Percentiles rank a stretch among this genome's conserved stretches.
phyloP scores from a whole-genome alignment of 371 early-diverging fungal species.

The Fennellomyces sp. region DNA sequence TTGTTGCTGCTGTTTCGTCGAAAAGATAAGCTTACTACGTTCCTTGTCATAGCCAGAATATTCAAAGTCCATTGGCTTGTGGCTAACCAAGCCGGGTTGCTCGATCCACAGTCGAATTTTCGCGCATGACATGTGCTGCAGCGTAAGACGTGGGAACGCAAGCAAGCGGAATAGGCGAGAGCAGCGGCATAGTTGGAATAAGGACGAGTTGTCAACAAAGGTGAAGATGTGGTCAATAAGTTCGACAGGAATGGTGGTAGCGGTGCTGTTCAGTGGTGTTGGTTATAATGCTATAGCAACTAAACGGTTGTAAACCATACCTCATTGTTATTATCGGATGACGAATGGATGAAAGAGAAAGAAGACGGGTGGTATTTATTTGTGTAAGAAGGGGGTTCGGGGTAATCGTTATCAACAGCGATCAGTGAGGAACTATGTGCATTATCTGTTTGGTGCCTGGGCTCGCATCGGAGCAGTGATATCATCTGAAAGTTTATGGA shows the following conservation, averaged over 20 bases:
- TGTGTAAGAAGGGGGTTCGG: background rate
- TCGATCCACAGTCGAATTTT: constrained; percentile 6
- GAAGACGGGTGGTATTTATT: constrained; percentile 3
- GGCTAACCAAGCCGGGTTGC: background rate
- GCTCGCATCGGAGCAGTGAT: constrained; percentile 1
- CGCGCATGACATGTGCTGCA: background rate
- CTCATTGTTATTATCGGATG: background rate
- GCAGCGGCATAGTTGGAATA: constrained; percentile 1
- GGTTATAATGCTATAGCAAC: too few relatives aligned
- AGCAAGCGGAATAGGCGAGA: background rate
- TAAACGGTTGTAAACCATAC: too few relatives aligned
- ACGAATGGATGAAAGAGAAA: background rate
- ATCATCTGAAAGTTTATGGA: constrained; percentile 3
- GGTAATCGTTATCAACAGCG: constrained; percentile 3
- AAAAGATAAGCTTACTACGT: background rate
- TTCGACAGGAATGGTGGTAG: background rate
- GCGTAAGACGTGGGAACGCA: background rate
- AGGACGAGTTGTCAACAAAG: constrained; percentile 1
- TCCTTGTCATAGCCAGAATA: background rate
- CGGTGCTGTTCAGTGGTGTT: too few relatives aligned
- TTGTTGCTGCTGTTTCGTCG: background rate
- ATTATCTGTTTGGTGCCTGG: constrained; percentile 1
- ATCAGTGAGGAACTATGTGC: constrained; percentile 5
- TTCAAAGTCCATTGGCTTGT: constrained; percentile 2
- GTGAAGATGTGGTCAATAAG: background rate